phyloP scores from a whole-genome alignment of 768 basidiomycete genomes.

The Phylloporus sp. region DNA sequence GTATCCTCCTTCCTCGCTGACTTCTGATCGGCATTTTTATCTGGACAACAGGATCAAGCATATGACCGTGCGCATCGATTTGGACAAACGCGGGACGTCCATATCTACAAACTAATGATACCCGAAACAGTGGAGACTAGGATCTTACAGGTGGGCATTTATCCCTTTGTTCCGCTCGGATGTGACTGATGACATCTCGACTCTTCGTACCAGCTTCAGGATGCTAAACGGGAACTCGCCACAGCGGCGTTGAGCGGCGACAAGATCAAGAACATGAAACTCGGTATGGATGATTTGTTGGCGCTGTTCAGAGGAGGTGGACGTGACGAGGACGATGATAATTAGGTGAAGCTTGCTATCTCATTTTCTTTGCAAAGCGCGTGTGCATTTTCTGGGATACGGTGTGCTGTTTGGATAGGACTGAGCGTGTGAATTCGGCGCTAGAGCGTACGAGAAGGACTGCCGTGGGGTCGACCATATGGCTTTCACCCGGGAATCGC shows the following conservation, averaged over 20 bases:
- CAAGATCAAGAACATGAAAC: conserved; percentile 77
- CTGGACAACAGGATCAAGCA: conserved; percentile 67
- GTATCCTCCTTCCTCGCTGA: background rate
- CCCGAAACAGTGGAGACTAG: conserved; percentile 84
- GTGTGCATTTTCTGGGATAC: no score
- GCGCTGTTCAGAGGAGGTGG: conserved; percentile 64
- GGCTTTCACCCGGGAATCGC: no score
- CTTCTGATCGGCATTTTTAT: background rate
- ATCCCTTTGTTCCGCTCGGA: background rate
- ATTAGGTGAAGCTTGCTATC: background rate
- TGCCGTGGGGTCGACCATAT: no score
- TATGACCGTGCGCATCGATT: conserved; percentile 89
- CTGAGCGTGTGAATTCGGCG: no score
- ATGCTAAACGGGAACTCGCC: conserved; percentile 83
- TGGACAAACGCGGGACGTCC: conserved; percentile 82
- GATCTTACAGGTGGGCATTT: conserved; percentile 53
- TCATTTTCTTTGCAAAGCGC: background rate
- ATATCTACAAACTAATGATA: conserved; percentile 87
- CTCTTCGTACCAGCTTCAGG: conserved; percentile 58
- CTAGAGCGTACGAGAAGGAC: background rate
- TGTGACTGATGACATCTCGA: background rate
- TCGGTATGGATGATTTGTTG: conserved; percentile 83
- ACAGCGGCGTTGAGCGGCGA: conserved; percentile 83
- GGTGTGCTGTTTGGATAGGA: no score
- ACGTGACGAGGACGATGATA: conserved; percentile 49